Evolutionary conservation across 169 alveolate genomes (phyloP).

Genomic region (Eimeria sp.): DNA sequence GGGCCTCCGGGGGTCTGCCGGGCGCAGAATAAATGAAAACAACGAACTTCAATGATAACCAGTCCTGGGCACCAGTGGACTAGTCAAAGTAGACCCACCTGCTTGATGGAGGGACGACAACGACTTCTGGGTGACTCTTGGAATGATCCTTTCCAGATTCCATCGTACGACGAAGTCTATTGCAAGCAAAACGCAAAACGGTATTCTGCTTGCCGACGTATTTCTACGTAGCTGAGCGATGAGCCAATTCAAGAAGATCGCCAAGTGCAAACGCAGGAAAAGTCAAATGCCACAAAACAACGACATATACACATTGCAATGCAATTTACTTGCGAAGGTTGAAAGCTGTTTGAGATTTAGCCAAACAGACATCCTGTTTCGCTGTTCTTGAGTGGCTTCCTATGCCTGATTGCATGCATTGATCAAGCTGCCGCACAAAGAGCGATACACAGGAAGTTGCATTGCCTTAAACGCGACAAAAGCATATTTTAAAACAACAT

Average conservation of each 20-base stretch:
- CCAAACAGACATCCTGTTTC: neutral
- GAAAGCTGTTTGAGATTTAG: neutral
- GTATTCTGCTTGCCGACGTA: neutral
- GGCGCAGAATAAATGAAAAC: neutral
- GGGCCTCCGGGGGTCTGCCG: slow-evolving; percentile 62
- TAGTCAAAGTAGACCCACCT: slow-evolving; percentile 27
- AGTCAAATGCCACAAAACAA: neutral
- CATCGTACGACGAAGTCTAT: neutral
- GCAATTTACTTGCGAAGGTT: neutral
- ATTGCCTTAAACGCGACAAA: neutral
- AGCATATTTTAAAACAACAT: neutral
- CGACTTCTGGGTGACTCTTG: slow-evolving; percentile 21
- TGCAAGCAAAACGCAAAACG: neutral
- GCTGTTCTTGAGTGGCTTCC: neutral
- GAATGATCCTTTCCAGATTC: neutral
- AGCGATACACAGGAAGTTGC: neutral
- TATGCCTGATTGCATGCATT: slow-evolving; percentile 20
- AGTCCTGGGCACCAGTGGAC: neutral
- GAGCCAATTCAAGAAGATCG: neutral
- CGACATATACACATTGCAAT: neutral
- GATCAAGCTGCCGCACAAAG: neutral
- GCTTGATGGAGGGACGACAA: slow-evolving; percentile 57
- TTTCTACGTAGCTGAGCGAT: neutral
- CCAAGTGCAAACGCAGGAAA: neutral
- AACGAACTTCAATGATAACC: neutral